Percentiles rank a stretch among this genome's conserved stretches.
These are phyloP conservation scores for Carex parvula DNA, from an alignment of 176 grass and related monocot species.

Conservation along the genomic window DNA sequence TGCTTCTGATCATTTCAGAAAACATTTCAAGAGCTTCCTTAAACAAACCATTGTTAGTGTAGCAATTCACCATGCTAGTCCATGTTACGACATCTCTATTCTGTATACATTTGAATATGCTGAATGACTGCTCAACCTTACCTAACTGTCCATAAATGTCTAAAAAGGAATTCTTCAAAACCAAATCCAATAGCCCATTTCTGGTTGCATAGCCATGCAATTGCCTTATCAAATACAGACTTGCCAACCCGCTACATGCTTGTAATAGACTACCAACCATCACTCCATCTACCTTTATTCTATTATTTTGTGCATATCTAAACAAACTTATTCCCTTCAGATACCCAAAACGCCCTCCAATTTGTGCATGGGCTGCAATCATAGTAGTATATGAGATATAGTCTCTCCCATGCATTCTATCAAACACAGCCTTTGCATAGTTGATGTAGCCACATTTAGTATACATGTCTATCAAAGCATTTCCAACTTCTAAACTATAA, in stretches of 20 bases:
- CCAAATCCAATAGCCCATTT: conserved; percentile 59
- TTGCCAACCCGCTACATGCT: conserved; percentile 48
- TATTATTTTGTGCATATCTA: conserved; percentile 33
- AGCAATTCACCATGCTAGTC: conserved; percentile 86
- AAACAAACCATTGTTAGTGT: conserved; percentile 30
- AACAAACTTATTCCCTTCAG: conserved; percentile 53
- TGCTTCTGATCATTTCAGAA: conserved; percentile 43
- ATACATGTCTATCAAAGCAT: conserved; percentile 93
- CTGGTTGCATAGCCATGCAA: conserved; percentile 65
- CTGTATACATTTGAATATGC: conserved; percentile 51
- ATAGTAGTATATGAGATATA: conserved; percentile 80
- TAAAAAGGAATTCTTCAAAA: conserved; percentile 62
- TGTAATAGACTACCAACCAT: conserved; percentile 80
- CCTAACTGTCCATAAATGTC: conserved; percentile 62
- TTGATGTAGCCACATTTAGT: conserved; percentile 44
- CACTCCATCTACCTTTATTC: conserved; percentile 64
- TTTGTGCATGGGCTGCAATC: conserved; percentile 57
- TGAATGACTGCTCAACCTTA: conserved; percentile 32
- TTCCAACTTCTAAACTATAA: conserved; percentile 60
- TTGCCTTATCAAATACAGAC: conserved; percentile 45
- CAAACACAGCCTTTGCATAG: conserved; percentile 45
- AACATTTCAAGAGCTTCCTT: conserved; percentile 68
- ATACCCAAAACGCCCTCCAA: conserved; percentile 23
- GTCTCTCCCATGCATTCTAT: conserved; percentile 52
- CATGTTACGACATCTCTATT: conserved; percentile 73